Evolutionary conservation across 352 stramenopile genomes (phyloP).

Genomic region (Phytophthora tentaculata): DNA sequence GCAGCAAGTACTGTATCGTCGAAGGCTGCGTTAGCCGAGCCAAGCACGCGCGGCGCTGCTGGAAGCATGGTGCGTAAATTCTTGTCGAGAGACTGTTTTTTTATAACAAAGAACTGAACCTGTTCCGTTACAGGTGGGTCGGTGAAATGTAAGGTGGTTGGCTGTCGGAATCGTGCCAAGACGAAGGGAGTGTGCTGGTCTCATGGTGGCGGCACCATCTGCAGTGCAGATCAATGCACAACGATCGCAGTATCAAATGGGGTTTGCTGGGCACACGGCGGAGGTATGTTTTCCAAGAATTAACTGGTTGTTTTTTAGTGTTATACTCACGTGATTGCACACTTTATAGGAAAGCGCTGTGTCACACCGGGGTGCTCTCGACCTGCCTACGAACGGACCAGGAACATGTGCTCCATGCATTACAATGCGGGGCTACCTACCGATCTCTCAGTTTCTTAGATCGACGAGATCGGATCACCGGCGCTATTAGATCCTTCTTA

Average conservation of each 20-base stretch:
- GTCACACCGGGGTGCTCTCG: slow-evolving; percentile 39
- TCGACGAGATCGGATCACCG: slow-evolving; percentile 5
- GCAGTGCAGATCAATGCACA: slow-evolving; percentile 38
- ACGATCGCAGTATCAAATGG: slow-evolving; percentile 63
- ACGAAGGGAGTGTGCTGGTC: slow-evolving; percentile 68
- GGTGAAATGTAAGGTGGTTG: slow-evolving; percentile 57
- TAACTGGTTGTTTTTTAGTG: background rate
- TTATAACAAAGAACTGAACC: slow-evolving; percentile 5
- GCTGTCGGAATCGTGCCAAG: slow-evolving; percentile 60
- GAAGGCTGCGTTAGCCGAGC: slow-evolving; percentile 55
- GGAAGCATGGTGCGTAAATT: slow-evolving; percentile 46
- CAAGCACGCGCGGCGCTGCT: slow-evolving; percentile 58
- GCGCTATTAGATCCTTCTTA: slow-evolving; percentile 2
- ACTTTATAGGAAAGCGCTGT: slow-evolving; percentile 48
- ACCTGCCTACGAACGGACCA: slow-evolving; percentile 67
- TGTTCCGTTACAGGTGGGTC: slow-evolving; percentile 32
- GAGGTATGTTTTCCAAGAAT: slow-evolving; percentile 35
- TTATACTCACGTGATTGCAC: background rate
- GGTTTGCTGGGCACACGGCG: slow-evolving; percentile 79
- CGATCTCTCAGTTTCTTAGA: slow-evolving; percentile 1
- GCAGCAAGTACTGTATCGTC: slow-evolving; percentile 60
- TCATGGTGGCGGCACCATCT: slow-evolving; percentile 59
- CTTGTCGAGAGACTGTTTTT: background rate
- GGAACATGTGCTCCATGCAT: slow-evolving; percentile 63
- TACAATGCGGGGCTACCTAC: slow-evolving; percentile 28